Percentiles rank a stretch among this genome's conserved stretches.
These are phyloP conservation scores for Petasospora fabianii DNA, from an alignment of 1,139 yeast species.

Conservation along the genomic window DNA sequence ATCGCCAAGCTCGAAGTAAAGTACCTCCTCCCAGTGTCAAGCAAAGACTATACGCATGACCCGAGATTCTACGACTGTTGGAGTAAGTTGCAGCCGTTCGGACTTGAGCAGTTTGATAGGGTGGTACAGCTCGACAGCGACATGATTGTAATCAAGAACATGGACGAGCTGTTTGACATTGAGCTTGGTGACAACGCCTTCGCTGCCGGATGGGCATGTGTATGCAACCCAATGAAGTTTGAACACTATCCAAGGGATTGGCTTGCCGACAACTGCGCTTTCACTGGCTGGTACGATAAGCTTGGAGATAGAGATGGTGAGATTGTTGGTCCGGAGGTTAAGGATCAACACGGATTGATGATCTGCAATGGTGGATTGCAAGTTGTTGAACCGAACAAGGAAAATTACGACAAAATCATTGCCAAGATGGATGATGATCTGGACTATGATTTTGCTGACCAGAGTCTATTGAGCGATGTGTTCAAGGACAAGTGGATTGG, in stretches of 20 bases:
- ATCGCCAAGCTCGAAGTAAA: slow-evolving; percentile 41
- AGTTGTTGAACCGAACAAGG: slow-evolving; percentile 40
- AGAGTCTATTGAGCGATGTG: slow-evolving; percentile 49
- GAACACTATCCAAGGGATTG: slow-evolving; percentile 51
- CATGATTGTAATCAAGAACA: slow-evolving; percentile 49
- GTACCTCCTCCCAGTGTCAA: slow-evolving; percentile 38
- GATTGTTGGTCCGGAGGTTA: slow-evolving; percentile 38
- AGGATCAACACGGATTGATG: slow-evolving; percentile 35
- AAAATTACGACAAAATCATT: slow-evolving; percentile 36
- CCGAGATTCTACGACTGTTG: slow-evolving; percentile 54
- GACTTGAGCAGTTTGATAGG: slow-evolving; percentile 43
- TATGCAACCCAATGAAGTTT: slow-evolving; percentile 49
- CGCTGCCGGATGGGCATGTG: slow-evolving; percentile 60
- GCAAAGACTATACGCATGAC: slow-evolving; percentile 43
- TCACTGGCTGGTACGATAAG: slow-evolving; percentile 34
- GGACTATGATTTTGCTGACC: slow-evolving; percentile 52
- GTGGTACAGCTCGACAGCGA: slow-evolving; percentile 54
- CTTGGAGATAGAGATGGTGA: slow-evolving; percentile 22
- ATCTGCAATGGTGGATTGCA: slow-evolving; percentile 54
- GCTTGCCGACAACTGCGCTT: slow-evolving; percentile 46
- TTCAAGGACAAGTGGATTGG: slow-evolving; percentile 47
- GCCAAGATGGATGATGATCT: slow-evolving; percentile 31
- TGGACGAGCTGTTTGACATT: slow-evolving; percentile 53
- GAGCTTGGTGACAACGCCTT: slow-evolving; percentile 33
- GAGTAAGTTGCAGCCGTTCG: slow-evolving; percentile 53